phyloP scores from a whole-genome alignment of 257 asterid genomes.

The Primulina tabacum region DNA sequence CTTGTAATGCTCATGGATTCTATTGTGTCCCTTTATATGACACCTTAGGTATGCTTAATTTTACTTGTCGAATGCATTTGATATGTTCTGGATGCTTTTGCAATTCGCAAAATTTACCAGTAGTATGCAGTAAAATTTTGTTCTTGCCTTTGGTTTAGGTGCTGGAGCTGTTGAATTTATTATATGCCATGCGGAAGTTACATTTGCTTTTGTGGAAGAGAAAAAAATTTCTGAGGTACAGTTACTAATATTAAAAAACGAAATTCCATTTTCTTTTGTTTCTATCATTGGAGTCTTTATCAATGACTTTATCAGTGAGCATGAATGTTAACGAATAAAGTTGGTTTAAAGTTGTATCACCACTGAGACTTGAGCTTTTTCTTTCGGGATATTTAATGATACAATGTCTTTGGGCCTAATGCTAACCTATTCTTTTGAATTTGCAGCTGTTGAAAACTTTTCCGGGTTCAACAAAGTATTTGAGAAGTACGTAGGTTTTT shows the following conservation, averaged over 20 bases:
- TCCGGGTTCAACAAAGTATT: conserved; percentile 59
- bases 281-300: conserved; percentile 1
- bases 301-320: neutral
- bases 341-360: neutral
- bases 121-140: conserved; percentile 9
- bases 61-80: conserved; percentile 24
- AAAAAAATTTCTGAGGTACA: conserved; percentile 80
- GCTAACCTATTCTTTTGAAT: conserved; percentile 15
- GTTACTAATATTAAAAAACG: conserved; percentile 13
- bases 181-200: conserved; percentile 90
- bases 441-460: conserved; percentile 81
- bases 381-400: conserved; percentile 16
- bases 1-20: conserved; percentile 96
- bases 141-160: conserved; percentile 46
- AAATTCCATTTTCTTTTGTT: conserved; percentile 16
- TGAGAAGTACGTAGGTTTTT: conserved; percentile 61
- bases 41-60: conserved; percentile 68
- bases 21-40: conserved; percentile 88
- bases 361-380: conserved; percentile 5
- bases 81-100: conserved; percentile 19
- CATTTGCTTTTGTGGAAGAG: conserved; percentile 87
- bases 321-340: conserved; percentile 6
- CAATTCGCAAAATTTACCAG: conserved; percentile 11
- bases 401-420: neutral
- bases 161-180: conserved; percentile 93